phyloP scores from a whole-genome alignment of 2,329 filamentous ascomycete species.

The Aureobasidium sp. region DNA sequence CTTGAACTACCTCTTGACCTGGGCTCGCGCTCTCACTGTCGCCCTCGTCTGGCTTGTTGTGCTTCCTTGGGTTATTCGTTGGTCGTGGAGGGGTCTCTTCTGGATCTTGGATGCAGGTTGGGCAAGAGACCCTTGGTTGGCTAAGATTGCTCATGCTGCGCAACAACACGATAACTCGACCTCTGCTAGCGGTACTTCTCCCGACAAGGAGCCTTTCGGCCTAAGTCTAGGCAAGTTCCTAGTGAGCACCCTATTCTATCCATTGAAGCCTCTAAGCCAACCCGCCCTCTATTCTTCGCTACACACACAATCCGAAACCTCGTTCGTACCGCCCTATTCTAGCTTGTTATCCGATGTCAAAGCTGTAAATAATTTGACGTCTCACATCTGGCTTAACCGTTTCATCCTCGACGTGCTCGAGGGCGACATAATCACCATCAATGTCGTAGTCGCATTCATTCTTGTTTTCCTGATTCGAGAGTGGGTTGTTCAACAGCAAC shows the following conservation, averaged over 20 bases:
- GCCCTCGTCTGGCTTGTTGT: constrained; percentile 79
- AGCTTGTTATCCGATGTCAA: constrained; percentile 46
- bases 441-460: constrained; percentile 90
- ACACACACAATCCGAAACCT: background rate
- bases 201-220: background rate
- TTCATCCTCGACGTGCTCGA: constrained; percentile 76
- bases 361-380: constrained; percentile 49
- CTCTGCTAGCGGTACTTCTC: background rate
- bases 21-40: constrained; percentile 71
- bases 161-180: background rate
- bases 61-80: constrained; percentile 83
- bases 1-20: constrained; percentile 62
- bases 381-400: constrained; percentile 64
- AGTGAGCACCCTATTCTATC: background rate
- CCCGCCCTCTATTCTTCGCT: background rate
- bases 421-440: constrained; percentile 84
- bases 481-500: constrained; percentile 97
- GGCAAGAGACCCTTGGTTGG: constrained; percentile 34
- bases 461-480: constrained; percentile 94
- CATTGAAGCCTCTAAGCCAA: background rate
- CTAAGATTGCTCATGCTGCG: constrained; percentile 13
- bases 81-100: constrained; percentile 87
- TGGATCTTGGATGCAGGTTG: constrained; percentile 81
- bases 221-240: constrained; percentile 6
- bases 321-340: constrained; percentile 1